phyloP scores from a whole-genome alignment of 2,329 filamentous ascomycete genomes.

The Fusarium algeriense region DNA sequence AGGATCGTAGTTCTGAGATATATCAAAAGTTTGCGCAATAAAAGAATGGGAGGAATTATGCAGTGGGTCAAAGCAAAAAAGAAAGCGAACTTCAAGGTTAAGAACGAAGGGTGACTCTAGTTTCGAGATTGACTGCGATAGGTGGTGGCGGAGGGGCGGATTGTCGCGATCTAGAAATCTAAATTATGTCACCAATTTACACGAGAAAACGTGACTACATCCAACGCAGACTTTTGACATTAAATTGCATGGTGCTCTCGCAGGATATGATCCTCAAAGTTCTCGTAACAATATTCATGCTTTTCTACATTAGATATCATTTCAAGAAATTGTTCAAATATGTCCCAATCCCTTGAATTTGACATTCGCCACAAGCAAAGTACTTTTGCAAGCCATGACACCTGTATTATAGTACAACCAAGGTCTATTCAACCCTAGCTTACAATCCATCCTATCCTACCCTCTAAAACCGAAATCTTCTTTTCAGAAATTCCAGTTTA shows the following conservation, averaged over 20 bases:
- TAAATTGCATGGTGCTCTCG: background rate
- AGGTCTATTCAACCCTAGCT: slow-evolving; percentile 25
- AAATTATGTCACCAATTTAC: slow-evolving; percentile 48
- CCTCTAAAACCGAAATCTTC: slow-evolving; percentile 10
- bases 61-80: no score
- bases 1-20: no score
- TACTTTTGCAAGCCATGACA: slow-evolving; percentile 25
- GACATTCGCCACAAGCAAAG: slow-evolving; percentile 19
- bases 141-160: slow-evolving; percentile 48
- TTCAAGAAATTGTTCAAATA: background rate
- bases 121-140: slow-evolving; percentile 26
- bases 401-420: slow-evolving; percentile 37
- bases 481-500: slow-evolving; percentile 54
- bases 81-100: background rate
- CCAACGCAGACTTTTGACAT: background rate
- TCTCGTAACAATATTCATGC: background rate
- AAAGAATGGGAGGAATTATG: no score
- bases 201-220: slow-evolving; percentile 50
- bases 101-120: background rate
- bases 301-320: slow-evolving; percentile 3
- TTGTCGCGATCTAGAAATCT: slow-evolving; percentile 36
- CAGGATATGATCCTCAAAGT: background rate
- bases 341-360: background rate
- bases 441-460: slow-evolving; percentile 16
- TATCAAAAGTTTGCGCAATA: no score